Percentiles rank a stretch among this genome's conserved stretches.
These are phyloP conservation scores for Aspergillus udagawae DNA, from an alignment of 2,329 filamentous ascomycete genomes.

Conservation along the genomic window DNA sequence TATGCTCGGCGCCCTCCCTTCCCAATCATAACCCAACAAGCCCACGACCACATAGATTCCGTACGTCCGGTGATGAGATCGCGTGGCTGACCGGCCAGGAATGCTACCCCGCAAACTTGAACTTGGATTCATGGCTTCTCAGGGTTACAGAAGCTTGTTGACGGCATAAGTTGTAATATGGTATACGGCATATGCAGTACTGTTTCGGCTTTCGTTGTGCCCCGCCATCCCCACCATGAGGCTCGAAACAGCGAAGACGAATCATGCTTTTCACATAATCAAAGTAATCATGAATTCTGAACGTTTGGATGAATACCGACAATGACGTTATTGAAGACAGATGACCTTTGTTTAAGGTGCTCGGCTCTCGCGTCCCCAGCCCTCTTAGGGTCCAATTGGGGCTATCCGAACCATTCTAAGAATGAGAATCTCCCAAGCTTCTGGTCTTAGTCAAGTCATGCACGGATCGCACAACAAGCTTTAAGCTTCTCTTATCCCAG, in stretches of 20 bases:
- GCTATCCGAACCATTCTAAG: background rate
- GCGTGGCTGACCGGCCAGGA: constrained; percentile 11
- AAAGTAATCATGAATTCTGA: background rate
- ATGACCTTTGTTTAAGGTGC: background rate
- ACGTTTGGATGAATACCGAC: background rate
- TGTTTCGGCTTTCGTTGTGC: background rate
- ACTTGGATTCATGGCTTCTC: background rate
- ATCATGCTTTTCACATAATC: background rate
- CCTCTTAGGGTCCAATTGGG: background rate
- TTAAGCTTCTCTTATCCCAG: background rate
- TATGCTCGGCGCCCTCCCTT: background rate
- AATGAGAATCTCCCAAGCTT: background rate
- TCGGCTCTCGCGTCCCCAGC: background rate
- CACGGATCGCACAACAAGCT: background rate
- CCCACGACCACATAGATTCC: constrained; percentile 2
- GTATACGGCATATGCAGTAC: background rate
- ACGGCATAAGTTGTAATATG: background rate
- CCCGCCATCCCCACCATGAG: background rate
- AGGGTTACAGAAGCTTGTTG: background rate
- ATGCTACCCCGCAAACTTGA: constrained; percentile 8
- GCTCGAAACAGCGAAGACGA: background rate
- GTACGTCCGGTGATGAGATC: constrained; percentile 15
- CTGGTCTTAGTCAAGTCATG: background rate
- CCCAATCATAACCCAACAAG: background rate
- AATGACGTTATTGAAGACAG: background rate